Evolutionary conservation across 2,329 filamentous ascomycete genomes (phyloP), one percentile per base, ranked within the genome.

Genomic region (Clonostachys rhizophaga): DNA sequence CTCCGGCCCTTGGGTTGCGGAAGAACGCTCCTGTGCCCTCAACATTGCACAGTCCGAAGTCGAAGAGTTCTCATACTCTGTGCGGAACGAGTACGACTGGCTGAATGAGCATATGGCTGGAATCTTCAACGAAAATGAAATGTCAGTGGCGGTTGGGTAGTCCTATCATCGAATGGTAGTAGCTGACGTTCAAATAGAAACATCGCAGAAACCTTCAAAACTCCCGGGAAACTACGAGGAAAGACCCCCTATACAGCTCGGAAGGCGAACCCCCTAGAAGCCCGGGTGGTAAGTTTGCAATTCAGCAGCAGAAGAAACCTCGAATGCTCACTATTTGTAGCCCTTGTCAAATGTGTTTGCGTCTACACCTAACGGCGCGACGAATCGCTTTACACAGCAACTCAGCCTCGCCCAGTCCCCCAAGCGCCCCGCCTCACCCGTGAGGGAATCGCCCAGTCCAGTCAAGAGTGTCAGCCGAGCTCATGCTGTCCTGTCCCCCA

Each of bases 61-160:
- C 47, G 92, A 97, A 55, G 95, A 99, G 69, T 95, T 97, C 61
- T 83, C 88, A 40, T 97, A 89, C 69, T 90, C 91, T 33, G 91
- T 89, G 52, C 83, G 89, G 49, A 95, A 97, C 68, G 94, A 99
- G 66, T 74, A 97, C 60, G 91, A 97, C 64, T 99, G 94, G 94
- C 75, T 99, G 58, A 97, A 99, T 61, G 94, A 97, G 70, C 94
- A 99, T 66, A 96, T 99, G 92, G 83, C 83, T 44, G 90, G 95
- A 53, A 89, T 99, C 60, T 95, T 97, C 64, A 86, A 84, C 58
- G 84, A 86, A 57, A 87, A 91, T 61, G 83, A 91, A 68, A 81
- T 91, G 94, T 96, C 81, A 60, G 62, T 45, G 40, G 36, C 48
- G 36, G 7, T 30, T 30, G 24, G 9, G 24, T 30, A 30, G 24